These are phyloP conservation scores for Plasmodium ovale DNA, from an alignment of 169 alveolate species.

Conservation along the genomic window DNA sequence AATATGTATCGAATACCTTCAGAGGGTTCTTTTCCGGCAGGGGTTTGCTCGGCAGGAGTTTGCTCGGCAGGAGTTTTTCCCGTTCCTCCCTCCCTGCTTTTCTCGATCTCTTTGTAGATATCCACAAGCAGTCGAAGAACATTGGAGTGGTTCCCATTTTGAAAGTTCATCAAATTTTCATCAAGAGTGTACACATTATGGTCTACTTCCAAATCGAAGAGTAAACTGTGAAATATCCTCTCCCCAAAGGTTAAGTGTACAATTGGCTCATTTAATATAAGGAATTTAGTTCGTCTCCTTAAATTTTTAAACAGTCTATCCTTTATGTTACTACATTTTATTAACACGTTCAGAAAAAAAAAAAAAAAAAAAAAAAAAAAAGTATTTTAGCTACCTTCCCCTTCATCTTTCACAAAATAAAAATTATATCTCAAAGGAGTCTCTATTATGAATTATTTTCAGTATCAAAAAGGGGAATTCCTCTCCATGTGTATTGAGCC, in stretches of 20 bases:
- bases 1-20: slow-evolving; percentile 46
- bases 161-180: slow-evolving; percentile 20
- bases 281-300: slow-evolving; percentile 26
- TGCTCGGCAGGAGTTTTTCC: background rate
- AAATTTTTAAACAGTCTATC: slow-evolving; percentile 39
- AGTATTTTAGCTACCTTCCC: background rate
- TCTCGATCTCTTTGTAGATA: slow-evolving; percentile 19
- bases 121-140: slow-evolving; percentile 29
- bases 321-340: slow-evolving; percentile 19
- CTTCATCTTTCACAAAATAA: background rate
- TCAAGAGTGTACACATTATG: slow-evolving; percentile 48
- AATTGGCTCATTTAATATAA: slow-evolving; percentile 63
- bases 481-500: no score
- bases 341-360: background rate
- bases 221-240: slow-evolving; percentile 27
- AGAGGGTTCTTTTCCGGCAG: background rate
- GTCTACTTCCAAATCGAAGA: slow-evolving; percentile 57
- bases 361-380: background rate
- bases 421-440: background rate
- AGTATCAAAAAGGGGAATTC: no score
- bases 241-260: slow-evolving; percentile 32
- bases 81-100: background rate
- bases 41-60: background rate
- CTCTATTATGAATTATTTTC: background rate
- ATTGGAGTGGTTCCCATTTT: slow-evolving; percentile 17